Conservation (phyloP, 208 protist species). For the Naegleria lovaniensis region DNA sequence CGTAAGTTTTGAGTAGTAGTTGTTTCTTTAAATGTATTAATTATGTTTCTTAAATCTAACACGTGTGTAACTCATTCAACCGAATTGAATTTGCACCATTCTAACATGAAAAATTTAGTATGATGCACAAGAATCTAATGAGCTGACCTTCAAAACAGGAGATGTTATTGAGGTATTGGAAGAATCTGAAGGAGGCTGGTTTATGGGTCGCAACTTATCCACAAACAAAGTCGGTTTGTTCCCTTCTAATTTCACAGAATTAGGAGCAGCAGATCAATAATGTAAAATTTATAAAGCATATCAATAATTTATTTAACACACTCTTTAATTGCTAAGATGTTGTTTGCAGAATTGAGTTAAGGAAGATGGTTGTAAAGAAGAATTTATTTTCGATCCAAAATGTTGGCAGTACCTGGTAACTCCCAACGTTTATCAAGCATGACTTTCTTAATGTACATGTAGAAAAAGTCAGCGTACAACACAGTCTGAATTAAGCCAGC, state of each 20-base stretch:
- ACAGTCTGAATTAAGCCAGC: constrained; percentile 76
- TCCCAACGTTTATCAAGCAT: background rate
- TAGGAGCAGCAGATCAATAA: background rate
- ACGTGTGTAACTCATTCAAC: no score
- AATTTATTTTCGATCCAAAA: background rate
- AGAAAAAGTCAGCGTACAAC: constrained; percentile 92
- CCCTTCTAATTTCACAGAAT: constrained; percentile 6
- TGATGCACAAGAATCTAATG: background rate
- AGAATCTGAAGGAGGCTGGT: background rate
- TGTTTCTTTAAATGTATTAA: background rate
- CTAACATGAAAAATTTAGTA: background rate
- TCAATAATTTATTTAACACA: no score
- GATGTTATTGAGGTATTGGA: background rate
- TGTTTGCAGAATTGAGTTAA: no score
- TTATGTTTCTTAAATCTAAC: no score
- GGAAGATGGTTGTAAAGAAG: background rate
- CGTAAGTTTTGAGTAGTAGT: background rate
- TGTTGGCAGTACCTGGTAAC: background rate
- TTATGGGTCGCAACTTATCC: background rate
- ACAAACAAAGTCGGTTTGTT: background rate
- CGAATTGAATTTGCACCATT: no score
- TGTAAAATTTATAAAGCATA: no score
- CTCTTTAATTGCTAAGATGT: no score
- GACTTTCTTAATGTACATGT: constrained; percentile 69
- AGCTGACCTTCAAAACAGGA: background rate